Evolutionary conservation across 768 basidiomycete species (phyloP).

Genomic region (Rhodotorula sphaerocarpa): DNA sequence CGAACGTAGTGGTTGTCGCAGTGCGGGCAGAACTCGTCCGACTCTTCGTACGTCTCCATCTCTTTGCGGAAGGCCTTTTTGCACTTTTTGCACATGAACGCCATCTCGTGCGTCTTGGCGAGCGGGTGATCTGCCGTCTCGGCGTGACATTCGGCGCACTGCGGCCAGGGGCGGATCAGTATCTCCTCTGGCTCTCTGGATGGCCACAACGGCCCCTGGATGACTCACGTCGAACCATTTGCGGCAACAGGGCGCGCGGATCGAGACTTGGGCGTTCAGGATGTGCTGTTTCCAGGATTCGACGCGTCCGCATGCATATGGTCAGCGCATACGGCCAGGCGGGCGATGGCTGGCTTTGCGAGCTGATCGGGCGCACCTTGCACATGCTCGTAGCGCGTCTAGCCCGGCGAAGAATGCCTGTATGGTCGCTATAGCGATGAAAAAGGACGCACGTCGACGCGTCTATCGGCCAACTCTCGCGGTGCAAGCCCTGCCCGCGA

Average conservation of each 20-base stretch:
- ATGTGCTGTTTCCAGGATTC: conserved; percentile 89
- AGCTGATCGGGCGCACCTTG: background rate
- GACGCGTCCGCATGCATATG: too few species aligned
- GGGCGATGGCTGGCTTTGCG: background rate
- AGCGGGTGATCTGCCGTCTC: conserved; percentile 69
- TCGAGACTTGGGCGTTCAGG: conserved; percentile 89
- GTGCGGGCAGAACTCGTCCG: conserved; percentile 94
- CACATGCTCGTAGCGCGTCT: background rate
- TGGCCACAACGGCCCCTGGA: too few species aligned
- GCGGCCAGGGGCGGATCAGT: background rate
- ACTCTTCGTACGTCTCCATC: conserved; percentile 83
- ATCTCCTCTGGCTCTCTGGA: too few species aligned
- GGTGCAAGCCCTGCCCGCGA: too few species aligned
- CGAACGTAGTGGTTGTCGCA: conserved; percentile 97
- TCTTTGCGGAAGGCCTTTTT: conserved; percentile 96
- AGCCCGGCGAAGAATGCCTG: background rate
- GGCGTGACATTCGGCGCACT: conserved; percentile 86
- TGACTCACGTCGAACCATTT: conserved; percentile 74
- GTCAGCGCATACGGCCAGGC: background rate
- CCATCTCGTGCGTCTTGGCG: conserved; percentile 70
- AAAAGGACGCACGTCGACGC: too few species aligned
- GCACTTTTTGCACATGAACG: conserved; percentile 77
- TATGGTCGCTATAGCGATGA: too few species aligned
- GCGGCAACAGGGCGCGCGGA: conserved; percentile 94
- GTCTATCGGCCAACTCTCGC: too few species aligned